Evolutionary conservation across 805 yeast species (phyloP), one percentile per base, ranked within the genome.

Genomic region (Kodamaea leandrae): DNA sequence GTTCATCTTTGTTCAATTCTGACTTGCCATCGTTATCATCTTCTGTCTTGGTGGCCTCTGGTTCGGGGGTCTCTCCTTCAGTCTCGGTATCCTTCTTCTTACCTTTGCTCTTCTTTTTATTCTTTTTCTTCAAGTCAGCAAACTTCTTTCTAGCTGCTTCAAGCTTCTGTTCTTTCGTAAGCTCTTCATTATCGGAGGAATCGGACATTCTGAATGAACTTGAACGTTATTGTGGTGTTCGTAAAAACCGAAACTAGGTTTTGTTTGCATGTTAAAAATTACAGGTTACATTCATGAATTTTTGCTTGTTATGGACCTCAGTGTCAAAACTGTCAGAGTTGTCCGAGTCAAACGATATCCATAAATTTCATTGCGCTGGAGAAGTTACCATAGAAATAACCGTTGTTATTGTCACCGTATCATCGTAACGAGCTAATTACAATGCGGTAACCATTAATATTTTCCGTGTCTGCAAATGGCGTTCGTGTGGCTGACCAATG

Each of bases 71-170:
- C 3, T 42, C 33, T 7, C 45, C 47, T 14, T 47, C 51, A 12
- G 44, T 41, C 10, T 39, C 43, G 46, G 67, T 62, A 53, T 65
- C 68, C 59, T 66, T 63, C 61, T 68, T 68, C 59, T 71, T 69
- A 55, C 70, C 74, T 57, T 72, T 76, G 57, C 66, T 70, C 60
- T 71, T 71, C 62, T 77, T 77, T 67, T 80, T 68, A 55, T 71
- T 68, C 48, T 68, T 71, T 61, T 69, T 71, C 61, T 78, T 84
- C 68, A 84, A 63, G 52, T 82, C 86, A 44, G 83, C 89, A 49
- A 71, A 78, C 71, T 81, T 76, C 64, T 81, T 83, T 53, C 84
- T 75, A 4, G 91, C 93, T 2, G 83, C 83, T 48, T 82, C 88
- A 37, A 86, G 67, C 57, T 80, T 77, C 54, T 80, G 85, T 36